Base-by-base conservation (phyloP, 805 yeast species). In the Candida xiaguanensis region DNA sequence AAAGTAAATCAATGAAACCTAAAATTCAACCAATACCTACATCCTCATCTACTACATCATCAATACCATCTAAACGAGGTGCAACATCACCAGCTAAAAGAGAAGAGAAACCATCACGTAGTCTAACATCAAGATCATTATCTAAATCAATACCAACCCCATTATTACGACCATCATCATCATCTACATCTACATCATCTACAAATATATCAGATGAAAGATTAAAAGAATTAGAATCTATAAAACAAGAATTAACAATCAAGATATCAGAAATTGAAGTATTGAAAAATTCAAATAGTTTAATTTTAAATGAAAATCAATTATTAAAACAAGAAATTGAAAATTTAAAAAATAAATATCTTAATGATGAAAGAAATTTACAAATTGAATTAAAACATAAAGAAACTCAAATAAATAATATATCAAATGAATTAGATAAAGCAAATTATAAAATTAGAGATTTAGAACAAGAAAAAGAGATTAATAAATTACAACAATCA, bases 41-140 rank as follows among this genome's bases (percentile, higher is more conserved):
- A 30, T 3, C 45, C 12, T 24, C 46, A 2, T 22, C 42, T 8
- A 31, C 41, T 5, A 39, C 71, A 1, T 26, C 49, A 20, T 41
- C 55, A 2, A 62, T 82, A 14, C 90, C 90, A 3, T 69, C 83
- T 2, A 84, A 84, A 50, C 67, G 93, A 44, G 72, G 75, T 0
- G 85, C 91, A 0, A 67, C 85, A 0, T 83, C 90, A 0, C 91
- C 91, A 1, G 70, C 78, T 25, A 82, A 78, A 50, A 57, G 73
- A 29, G 55, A 55, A 1, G 55, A 71, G 49, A 47, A 56, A 48
- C 67, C 59, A 48, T 67, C 59, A 40, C 51, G 53, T 5, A 52
- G 66, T 1, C 48, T 58, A 15, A 47, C 42, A 36, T 61, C 64
- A n/a, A 62, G 69, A 31, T 61, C 74, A 2, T 53, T 72, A 20